Percentiles rank a stretch among this genome's conserved stretches.
Evolutionary conservation across 1,139 yeast species (phyloP).

Genomic region (Diutina ranongensis): DNA sequence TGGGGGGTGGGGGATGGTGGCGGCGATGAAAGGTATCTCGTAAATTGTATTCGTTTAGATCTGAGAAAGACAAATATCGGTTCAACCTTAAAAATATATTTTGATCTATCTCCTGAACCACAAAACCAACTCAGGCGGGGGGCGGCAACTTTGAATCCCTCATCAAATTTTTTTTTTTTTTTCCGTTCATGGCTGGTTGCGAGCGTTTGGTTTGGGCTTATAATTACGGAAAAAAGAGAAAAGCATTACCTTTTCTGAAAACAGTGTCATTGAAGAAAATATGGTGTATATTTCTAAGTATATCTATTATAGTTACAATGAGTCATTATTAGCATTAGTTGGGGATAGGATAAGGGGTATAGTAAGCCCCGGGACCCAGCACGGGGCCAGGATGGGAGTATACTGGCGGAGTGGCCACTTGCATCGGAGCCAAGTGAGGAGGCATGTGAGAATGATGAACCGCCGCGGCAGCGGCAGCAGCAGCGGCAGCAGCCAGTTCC

Average conservation of each 20-base stretch:
- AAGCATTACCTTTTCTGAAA: too few relatives aligned
- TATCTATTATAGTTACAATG: too few relatives aligned
- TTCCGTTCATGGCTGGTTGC: too few relatives aligned
- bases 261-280: too few relatives aligned
- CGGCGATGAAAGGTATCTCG: too few relatives aligned
- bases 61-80: too few relatives aligned
- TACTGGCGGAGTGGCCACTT: neutral
- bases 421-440: constrained; percentile 3
- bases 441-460: constrained; percentile 1
- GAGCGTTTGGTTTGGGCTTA: too few relatives aligned
- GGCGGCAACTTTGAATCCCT: neutral
- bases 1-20: too few relatives aligned
- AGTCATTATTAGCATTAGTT: constrained; percentile 5
- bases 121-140: neutral
- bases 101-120: neutral
- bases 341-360: neutral
- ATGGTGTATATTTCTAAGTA: too few relatives aligned
- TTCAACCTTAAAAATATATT: neutral
- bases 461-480: neutral
- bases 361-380: neutral
- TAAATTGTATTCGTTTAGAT: too few relatives aligned
- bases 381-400: neutral
- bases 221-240: too few relatives aligned
- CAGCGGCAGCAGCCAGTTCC: constrained; percentile 3
- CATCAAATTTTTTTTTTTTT: too few relatives aligned